Evolutionary conservation across 805 yeast species (phyloP).

Genomic region (Maudiozyma serrabonitensis): DNA sequence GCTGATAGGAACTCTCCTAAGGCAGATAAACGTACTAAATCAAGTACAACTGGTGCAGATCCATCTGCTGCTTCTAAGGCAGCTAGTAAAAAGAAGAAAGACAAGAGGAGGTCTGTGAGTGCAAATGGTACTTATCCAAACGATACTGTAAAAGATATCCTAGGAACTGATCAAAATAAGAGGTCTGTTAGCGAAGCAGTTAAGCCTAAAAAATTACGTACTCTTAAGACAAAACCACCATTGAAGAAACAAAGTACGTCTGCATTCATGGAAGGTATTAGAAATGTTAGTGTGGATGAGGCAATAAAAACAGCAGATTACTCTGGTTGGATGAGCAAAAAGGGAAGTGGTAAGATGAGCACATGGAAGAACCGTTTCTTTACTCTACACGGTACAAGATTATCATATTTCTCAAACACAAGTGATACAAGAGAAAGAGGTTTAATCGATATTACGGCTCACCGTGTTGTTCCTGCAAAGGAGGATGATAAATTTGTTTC

Average conservation of each 20-base stretch:
- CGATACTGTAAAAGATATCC: conserved; percentile 6
- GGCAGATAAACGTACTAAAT: conserved; percentile 4
- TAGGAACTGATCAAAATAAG: conserved; percentile 24
- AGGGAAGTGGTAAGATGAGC: conserved; percentile 76
- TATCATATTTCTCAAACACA: conserved; percentile 74
- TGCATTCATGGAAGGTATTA: conserved; percentile 83
- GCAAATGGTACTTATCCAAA: conserved; percentile 33
- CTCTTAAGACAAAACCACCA: conserved; percentile 42
- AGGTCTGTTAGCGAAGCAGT: conserved; percentile 43
- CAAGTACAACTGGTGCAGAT: neutral
- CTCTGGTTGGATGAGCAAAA: conserved; percentile 95
- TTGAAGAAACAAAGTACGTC: conserved; percentile 53
- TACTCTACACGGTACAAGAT: conserved; percentile 82
- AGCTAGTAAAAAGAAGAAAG: conserved; percentile 1
- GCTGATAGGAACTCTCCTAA: conserved; percentile 13
- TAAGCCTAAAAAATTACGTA: conserved; percentile 42
- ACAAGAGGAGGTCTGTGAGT: conserved; percentile 41
- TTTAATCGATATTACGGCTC: conserved; percentile 89
- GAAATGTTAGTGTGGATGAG: conserved; percentile 62
- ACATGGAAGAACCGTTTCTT: conserved; percentile 84
- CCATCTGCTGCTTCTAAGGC: neutral
- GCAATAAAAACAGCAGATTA: conserved; percentile 66
- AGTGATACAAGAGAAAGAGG: conserved; percentile 84
- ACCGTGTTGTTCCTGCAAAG: conserved; percentile 72
- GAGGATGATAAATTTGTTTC: conserved; percentile 83